Conservation (phyloP, 176 grass and related monocot genomes). For the Thalia dealbata region DNA sequence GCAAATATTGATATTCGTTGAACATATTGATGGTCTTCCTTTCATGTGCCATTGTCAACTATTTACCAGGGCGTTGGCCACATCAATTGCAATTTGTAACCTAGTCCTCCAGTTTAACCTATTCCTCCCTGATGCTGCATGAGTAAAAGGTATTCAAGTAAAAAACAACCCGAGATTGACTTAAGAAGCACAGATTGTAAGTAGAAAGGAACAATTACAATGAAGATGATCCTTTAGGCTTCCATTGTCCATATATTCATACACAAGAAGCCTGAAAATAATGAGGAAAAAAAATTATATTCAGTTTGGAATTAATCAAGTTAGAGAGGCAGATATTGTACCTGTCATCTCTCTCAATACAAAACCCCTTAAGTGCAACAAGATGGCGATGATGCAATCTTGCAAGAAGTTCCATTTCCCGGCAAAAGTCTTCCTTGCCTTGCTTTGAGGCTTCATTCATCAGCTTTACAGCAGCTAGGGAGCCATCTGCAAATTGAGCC, state of each 20-base stretch:
- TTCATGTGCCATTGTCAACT: neutral
- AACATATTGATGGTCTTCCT: no score
- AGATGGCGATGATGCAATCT: slow-evolving; percentile 97
- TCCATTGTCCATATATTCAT: slow-evolving; percentile 98
- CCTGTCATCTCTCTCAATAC: slow-evolving; percentile 85
- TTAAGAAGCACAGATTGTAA: slow-evolving; percentile 5
- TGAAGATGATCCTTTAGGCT: slow-evolving; percentile 96
- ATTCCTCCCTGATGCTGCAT: slow-evolving; percentile 58
- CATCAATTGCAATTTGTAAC: slow-evolving; percentile 77
- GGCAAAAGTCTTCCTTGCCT: slow-evolving; percentile 89
- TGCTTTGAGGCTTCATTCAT: slow-evolving; percentile 95
- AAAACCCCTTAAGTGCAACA: slow-evolving; percentile 81
- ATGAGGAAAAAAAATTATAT: neutral
- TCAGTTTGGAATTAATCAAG: neutral
- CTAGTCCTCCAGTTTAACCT: slow-evolving; percentile 63
- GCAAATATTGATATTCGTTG: no score
- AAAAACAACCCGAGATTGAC: slow-evolving; percentile 5
- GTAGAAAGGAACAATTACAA: slow-evolving; percentile 38
- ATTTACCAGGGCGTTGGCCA: slow-evolving; percentile 91
- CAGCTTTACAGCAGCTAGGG: slow-evolving; percentile 64
- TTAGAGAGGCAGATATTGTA: slow-evolving; percentile 13
- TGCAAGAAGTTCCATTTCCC: slow-evolving; percentile 94
- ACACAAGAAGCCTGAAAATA: slow-evolving; percentile 70
- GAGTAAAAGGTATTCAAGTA: slow-evolving; percentile 11
- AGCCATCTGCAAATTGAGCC: slow-evolving; percentile 69